Base-by-base conservation (phyloP, 2,329 filamentous ascomycete genomes). In the Pseudocercospora fuligena region DNA sequence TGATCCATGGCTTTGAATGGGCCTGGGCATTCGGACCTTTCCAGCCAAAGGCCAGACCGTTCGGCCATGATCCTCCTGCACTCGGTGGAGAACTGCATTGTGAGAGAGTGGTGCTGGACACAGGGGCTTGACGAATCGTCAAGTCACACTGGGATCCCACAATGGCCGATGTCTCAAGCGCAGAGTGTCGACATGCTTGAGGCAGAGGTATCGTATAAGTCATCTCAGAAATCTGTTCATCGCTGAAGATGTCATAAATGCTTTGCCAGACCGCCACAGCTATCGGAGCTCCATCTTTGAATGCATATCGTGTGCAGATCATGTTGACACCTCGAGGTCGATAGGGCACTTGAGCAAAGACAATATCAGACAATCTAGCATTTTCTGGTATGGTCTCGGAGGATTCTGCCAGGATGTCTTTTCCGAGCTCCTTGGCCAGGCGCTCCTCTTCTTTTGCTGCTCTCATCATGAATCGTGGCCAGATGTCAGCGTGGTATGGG, bases 341-440 rank as follows among this genome's bases (percentile, higher is more conserved):
- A 27, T 65, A 57, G 19, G 56, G 33, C 12, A 65, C 63, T 19
- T 65, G 63, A 14, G 63, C 29, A 31, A 65, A 65, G 14, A 65
- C 63, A n/a, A 61, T 16, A 33, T 65, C 63, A 12, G 63, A 43
- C 2, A 61, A 14, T 19, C 63, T 57, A 21, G 61, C 54, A 14
- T 59, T 33, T 23, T 58, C 61, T 46, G 53, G 49, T 9, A 25
- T 29, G 23, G 49, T 54, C 8, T 11, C 14, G 25, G 3, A 21
- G 7, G 14, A 2, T 54, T 19, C n/a, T 21, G 6, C n/a, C 7
- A 49, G 46, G 21, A 11, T 23, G 46, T 23, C 46, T 21, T 9
- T 19, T 21, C 46, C 46, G 19, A 49, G 46, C 7, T 49, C n/a
- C 21, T 54, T 16, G 2, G 49, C 8, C 14, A 54, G 49, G 19